phyloP scores from a whole-genome alignment of 2,329 filamentous ascomycete species.

The Bipolaris victoriae region DNA sequence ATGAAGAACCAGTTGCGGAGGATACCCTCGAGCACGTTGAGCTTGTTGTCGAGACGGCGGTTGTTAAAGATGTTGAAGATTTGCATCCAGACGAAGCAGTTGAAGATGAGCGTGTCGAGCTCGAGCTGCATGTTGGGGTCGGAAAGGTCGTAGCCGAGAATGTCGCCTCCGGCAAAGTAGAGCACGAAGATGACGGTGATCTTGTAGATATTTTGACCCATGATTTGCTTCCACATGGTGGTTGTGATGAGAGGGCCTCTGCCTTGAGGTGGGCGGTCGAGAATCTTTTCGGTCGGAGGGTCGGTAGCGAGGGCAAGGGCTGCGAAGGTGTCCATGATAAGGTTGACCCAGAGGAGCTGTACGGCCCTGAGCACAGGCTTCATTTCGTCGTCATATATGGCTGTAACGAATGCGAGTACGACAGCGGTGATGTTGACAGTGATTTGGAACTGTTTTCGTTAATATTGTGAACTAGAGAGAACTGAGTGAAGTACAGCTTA shows the following conservation, averaged over 20 bases:
- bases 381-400: conserved; percentile 81
- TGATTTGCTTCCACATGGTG: conserved; percentile 70
- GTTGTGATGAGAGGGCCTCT: conserved; percentile 76
- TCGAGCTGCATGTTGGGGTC: conserved; percentile 50
- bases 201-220: conserved; percentile 67
- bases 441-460: conserved; percentile 71
- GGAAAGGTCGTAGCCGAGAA: conserved; percentile 60
- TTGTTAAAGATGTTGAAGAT: conserved; percentile 75
- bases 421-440: conserved; percentile 98
- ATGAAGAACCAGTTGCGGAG: conserved; percentile 65
- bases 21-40: conserved; percentile 67
- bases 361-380: conserved; percentile 93
- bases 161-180: conserved; percentile 65
- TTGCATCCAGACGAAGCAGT: conserved; percentile 75
- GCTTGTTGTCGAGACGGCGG: conserved; percentile 66
- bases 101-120: conserved; percentile 69
- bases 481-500: conserved; percentile 42
- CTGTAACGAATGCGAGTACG: conserved; percentile 94
- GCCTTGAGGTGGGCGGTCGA: conserved; percentile 86
- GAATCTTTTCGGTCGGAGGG: conserved; percentile 91
- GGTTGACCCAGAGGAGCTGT: conserved; percentile 95
- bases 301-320: conserved; percentile 97
- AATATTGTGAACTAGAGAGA: background rate
- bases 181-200: conserved; percentile 64
- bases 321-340: conserved; percentile 94